Base-by-base conservation (phyloP, 2,329 filamentous ascomycete species). In the Hypoxylon sp. region DNA sequence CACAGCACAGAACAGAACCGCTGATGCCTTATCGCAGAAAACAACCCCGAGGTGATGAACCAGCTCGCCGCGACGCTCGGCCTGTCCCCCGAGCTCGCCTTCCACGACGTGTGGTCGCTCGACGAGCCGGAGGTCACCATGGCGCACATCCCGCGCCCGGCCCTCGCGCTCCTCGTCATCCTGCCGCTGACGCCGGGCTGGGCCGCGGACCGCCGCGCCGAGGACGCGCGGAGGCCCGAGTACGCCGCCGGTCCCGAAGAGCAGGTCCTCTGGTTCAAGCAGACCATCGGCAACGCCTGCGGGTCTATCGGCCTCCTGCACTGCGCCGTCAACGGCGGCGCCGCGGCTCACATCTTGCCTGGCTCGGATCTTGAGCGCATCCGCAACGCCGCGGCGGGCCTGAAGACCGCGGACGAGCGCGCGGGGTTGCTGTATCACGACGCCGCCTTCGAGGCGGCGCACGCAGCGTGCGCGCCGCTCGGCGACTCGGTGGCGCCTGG, bases 261-360 rank as follows among this genome's bases (percentile, higher is more conserved):
- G 66, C 84, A 89, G 5, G 85, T 93, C 0, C 78, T 91, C 15
- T 96, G 91, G 91, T 95, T 92, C 77, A 88, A 88, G 69, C 91
- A 96, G 74, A 95, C 90, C 0, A 95, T 96, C 67, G 84, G 86
- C 55, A 88, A 95, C 71, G 89, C 91, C 0, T 96, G 91, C 70
- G 91, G 91, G 0, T 82, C 93, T 18, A 92, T 92, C 69, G 91
- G 87, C 0, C 78, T 95, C 4, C 73, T 96, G 7, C 91, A 96
- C 72, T 84, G 84, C 13, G 82, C 89, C 0, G 83, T 83, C 46
- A 96, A 95, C 71, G 90, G 90, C 1, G 78, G 79, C 3, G 83
- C 87, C 0, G 77, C 82, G 15, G 70, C 75, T 33, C 48, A 47
- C 57, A 81, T 94, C 50, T 64, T 75, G 9, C 73, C 78, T 4